These are phyloP conservation scores for Cubamyces sp. DNA, from an alignment of 768 basidiomycete genomes.

Conservation along the genomic window DNA sequence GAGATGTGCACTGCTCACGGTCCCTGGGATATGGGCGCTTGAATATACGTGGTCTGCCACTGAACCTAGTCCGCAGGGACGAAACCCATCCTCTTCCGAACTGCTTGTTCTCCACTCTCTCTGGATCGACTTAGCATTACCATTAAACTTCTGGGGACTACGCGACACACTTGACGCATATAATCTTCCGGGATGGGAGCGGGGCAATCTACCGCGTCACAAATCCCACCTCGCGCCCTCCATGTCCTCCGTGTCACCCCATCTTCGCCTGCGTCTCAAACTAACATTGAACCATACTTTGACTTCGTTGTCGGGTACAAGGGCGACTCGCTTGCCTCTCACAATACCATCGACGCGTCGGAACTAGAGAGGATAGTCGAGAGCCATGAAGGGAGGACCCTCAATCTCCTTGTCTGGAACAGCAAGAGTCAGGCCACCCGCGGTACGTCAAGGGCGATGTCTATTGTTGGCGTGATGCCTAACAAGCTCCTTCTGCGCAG, in stretches of 20 bases:
- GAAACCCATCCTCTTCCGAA: not conserved
- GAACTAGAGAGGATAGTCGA: conserved; percentile 84
- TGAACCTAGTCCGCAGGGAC: not conserved
- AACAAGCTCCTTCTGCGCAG: conserved; percentile 43
- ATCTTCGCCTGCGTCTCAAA: conserved; percentile 84
- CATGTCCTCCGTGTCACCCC: conserved; percentile 92
- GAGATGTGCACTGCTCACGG: not conserved
- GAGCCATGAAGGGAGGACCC: conserved; percentile 67
- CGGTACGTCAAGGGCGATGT: conserved; percentile 47
- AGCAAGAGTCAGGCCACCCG: conserved; percentile 74
- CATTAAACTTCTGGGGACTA: no score
- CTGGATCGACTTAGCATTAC: not conserved
- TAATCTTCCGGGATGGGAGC: conserved; percentile 59
- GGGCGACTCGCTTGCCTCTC: conserved; percentile 55
- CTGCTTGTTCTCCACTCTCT: not conserved
- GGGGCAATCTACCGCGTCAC: conserved; percentile 62
- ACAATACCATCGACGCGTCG: conserved; percentile 62
- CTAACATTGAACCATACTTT: conserved; percentile 89
- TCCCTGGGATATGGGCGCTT: conserved; percentile 6
- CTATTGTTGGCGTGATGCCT: conserved; percentile 9
- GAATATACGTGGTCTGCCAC: not conserved
- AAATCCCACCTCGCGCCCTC: conserved; percentile 64
- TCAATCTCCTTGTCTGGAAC: conserved; percentile 83
- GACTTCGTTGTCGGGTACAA: conserved; percentile 96
- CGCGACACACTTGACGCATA: not conserved